phyloP scores from a whole-genome alignment of 129 eudicot species.

The Deinandra increscens region DNA sequence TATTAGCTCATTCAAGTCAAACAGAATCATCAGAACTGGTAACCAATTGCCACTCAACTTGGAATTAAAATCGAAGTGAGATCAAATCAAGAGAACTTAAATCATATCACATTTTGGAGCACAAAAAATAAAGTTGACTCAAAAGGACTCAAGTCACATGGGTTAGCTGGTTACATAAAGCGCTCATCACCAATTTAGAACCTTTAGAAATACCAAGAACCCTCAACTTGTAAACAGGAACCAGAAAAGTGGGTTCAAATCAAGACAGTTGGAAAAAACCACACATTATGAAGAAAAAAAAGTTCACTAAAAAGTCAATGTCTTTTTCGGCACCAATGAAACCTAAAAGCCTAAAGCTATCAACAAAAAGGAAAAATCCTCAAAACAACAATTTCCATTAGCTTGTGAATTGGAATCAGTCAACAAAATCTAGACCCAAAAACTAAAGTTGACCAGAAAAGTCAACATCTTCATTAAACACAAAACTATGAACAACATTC shows the following conservation, averaged over 20 bases:
- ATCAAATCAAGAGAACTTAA: conserved; percentile 13
- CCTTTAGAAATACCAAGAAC: conserved; percentile 7
- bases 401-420: no score
- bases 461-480: no score
- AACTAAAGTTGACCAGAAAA: no score
- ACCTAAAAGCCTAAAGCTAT: neutral
- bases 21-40: conserved; percentile 8
- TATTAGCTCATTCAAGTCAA: no score
- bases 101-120: no score
- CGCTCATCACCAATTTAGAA: conserved; percentile 11
- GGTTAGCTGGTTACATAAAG: no score
- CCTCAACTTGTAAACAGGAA: conserved; percentile 24
- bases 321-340: conserved; percentile 22
- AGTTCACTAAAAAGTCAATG: conserved; percentile 17
- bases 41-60: conserved; percentile 27
- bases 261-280: conserved; percentile 20
- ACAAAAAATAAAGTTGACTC: no score
- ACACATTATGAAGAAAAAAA: neutral
- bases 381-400: conserved; percentile 8
- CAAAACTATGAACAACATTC: conserved; percentile 24
- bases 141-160: no score
- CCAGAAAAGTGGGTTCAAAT: conserved; percentile 21
- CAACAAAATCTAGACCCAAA: no score
- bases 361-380: conserved; percentile 10
- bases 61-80: conserved; percentile 28